A percentile compares a stretch with the other conserved stretches of the same genome.
Evolutionary conservation across 2,329 filamentous ascomycete genomes (phyloP).

Genomic region (Dothideomycetes sp.): DNA sequence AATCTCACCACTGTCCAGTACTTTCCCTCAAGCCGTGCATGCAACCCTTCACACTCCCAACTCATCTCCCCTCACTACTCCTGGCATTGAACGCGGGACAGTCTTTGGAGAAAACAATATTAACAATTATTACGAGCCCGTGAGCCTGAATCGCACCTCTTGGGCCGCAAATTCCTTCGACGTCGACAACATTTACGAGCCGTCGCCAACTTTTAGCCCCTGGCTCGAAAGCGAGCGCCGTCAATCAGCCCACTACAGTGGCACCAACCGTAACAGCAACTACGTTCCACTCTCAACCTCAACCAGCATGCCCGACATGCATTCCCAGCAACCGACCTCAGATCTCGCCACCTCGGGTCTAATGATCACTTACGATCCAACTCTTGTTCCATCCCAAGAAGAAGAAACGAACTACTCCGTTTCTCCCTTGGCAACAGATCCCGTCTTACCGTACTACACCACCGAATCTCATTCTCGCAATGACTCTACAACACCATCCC

Average conservation of each 20-base stretch:
- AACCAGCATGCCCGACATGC: too few relatives aligned
- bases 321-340: slow-evolving; percentile 9
- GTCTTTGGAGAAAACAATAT: slow-evolving; percentile 1
- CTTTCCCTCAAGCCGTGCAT: neutral
- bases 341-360: slow-evolving; percentile 20
- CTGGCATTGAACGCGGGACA: slow-evolving; percentile 5
- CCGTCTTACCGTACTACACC: slow-evolving; percentile 16
- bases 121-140: neutral
- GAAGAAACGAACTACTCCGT: too few relatives aligned
- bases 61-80: slow-evolving; percentile 11
- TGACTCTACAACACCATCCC: slow-evolving; percentile 22
- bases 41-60: neutral
- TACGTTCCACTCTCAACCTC: too few relatives aligned
- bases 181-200: slow-evolving; percentile 1
- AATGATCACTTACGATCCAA: slow-evolving; percentile 27
- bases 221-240: slow-evolving; percentile 10
- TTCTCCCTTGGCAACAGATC: neutral
- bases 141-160: neutral
- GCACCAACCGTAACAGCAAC: neutral
- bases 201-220: slow-evolving; percentile 9
- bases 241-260: slow-evolving; percentile 5
- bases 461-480: slow-evolving; percentile 19
- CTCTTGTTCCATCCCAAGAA: slow-evolving; percentile 17
- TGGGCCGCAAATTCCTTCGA: slow-evolving; percentile 11
- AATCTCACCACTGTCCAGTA: neutral